Base-by-base conservation (phyloP, 2,329 filamentous ascomycete species). In the Macroventuria anomochaeta region DNA sequence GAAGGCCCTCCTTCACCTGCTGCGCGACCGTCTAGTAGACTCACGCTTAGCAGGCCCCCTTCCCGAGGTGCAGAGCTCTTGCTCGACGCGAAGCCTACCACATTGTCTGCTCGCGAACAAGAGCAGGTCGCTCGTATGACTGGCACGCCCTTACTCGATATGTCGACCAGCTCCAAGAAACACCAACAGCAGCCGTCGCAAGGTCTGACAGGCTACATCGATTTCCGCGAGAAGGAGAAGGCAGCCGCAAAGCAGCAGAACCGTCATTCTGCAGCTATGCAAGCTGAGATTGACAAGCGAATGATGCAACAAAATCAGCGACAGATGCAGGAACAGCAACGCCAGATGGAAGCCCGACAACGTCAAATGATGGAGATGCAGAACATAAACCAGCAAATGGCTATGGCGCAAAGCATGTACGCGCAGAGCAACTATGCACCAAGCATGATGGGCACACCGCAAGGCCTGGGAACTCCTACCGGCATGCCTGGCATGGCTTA, bases 101-200 rank as follows among this genome's bases (percentile, higher is more conserved):
- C 88, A 52, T 80, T 96, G n/a, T 92, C 90, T 17, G 92, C 92
- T 15, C 85, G 89, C 13, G 92, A 96, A 73, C 92, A 96, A 71
- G 91, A 96, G 75, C 88, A 96, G 62, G 83, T 96, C n/a, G 90
- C 92, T 8, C 85, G 89, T 31, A 81, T 91, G 63, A 96, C 91
- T 0, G 89, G 90, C 1, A 87, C 86, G 0, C 89, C 92, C 0
- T 79, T 96, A 42, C 83, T 96, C 63, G 86, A 84, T 53, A 79
- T 96, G 70, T 83, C 82, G 4, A 73, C 71, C 31, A 75, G 70
- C 31, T 82, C 82, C 5, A 82, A 81, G 46, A 64, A 72, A 31
- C 32, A 60, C 12, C 64, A 73, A 40, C 63, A 65, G 55, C 75
- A 77, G 36, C 78, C 79, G 47, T 76, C 80, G 8, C 71, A 82